Evolutionary conservation across 768 basidiomycete species (phyloP), one percentile per base, ranked within the genome.

Genomic region (Boletus sensibilis): DNA sequence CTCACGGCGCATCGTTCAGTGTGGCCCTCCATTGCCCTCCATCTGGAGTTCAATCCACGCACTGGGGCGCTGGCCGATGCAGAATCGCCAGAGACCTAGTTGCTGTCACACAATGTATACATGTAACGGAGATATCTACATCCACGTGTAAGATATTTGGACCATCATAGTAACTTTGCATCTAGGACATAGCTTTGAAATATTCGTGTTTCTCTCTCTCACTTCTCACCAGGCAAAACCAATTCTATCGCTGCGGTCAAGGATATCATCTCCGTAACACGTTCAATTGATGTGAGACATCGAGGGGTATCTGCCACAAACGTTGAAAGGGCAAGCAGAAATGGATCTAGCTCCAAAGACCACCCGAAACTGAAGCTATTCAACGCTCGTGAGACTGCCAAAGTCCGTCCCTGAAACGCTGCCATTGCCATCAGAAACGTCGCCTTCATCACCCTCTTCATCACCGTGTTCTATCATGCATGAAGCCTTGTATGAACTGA

Each of bases 11-110:
- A 42, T 53, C 48, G 39, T 43, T 43, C 40, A 85, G 86, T 88
- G 14, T 88, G 87, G 87, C 86, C 86, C 3, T 70, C 81, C 29
- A 88, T 88, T 57, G 79, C 82, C 1, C 78, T 81, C 49, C 81
- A 81, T 56, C 72, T 88, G 25, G 85, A 87, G 58, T 87, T 85
- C 63, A 80, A 79, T 52, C 77, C 83, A 21, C 72, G 69, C 31
- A 56, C 65, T 21, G 74, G 61, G 7, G 51, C 53, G 7, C 45
- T 60, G 55, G 57, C 58, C 8, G 71, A 73, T 37, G 52, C 57
- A 29, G 60, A 64, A 56, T 18, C 49, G 27, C 42, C 58, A 41
- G 60, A 70, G 52, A 21, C 52, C 52, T 61, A 64, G 61, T 20
- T 39, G 13, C 9, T 44, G 21, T 50, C 27, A 25, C 25, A 34